Conservation (phyloP, 345 rosid genomes). For the Pistacia integerrima region DNA sequence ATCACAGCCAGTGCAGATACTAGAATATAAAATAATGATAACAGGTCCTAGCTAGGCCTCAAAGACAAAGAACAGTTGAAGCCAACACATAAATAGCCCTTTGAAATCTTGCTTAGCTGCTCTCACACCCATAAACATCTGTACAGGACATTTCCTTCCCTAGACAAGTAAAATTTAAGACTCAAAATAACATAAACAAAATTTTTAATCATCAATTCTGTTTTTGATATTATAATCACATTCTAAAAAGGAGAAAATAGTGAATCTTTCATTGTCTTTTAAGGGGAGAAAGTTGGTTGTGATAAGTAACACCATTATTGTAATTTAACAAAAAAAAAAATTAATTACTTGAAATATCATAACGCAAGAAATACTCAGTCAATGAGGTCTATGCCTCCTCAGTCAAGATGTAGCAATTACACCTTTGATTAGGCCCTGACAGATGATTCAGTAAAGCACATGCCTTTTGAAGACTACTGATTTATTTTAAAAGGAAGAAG, state of each 20-base stretch:
- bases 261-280: neutral
- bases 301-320: neutral
- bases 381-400: neutral
- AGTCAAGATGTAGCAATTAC: slow-evolving; percentile 1
- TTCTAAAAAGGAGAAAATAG: neutral
- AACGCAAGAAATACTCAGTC: neutral
- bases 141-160: neutral
- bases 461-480: slow-evolving; percentile 5
- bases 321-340: neutral
- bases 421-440: neutral
- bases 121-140: neutral
- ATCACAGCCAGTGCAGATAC: neutral
- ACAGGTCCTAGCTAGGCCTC: neutral
- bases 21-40: neutral
- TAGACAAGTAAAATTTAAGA: neutral
- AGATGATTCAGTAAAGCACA: slow-evolving; percentile 7
- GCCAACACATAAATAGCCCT: no score
- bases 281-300: no score
- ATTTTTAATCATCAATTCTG: slow-evolving; percentile 1
- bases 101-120: no score
- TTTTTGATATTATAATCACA: neutral
- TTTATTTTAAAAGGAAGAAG: slow-evolving; percentile 5
- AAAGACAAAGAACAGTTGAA: neutral
- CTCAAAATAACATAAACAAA: neutral
- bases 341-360: neutral